phyloP scores from a whole-genome alignment of 352 stramenopile species.

The Phytophthora parvispora region DNA sequence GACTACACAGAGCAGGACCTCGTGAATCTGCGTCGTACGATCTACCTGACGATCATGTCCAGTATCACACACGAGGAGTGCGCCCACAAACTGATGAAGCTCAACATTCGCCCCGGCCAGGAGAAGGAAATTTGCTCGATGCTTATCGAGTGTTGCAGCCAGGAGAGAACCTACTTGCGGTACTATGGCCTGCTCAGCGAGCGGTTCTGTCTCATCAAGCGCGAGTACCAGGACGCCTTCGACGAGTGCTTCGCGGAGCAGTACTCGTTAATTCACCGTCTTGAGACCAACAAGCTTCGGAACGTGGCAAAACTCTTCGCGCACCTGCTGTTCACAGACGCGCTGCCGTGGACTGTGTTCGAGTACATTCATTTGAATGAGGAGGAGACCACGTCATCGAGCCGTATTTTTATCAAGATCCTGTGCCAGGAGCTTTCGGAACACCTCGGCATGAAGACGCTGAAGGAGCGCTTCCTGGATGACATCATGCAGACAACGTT shows the following conservation, averaged over 20 bases:
- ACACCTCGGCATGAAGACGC: slow-evolving; percentile 96
- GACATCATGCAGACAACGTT: slow-evolving; percentile 94
- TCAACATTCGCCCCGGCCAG: slow-evolving; percentile 97
- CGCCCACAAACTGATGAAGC: slow-evolving; percentile 98
- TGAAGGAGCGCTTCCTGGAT: slow-evolving; percentile 97
- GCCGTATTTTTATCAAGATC: slow-evolving; percentile 99
- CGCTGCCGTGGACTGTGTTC: slow-evolving; percentile 98
- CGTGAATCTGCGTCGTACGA: slow-evolving; percentile 98
- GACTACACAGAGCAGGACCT: slow-evolving; percentile 99
- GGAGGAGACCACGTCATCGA: slow-evolving; percentile 99
- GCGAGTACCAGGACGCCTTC: slow-evolving; percentile 97
- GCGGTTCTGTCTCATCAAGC: slow-evolving; percentile 97
- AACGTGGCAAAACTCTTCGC: slow-evolving; percentile 99
- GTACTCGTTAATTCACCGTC: slow-evolving; percentile 97
- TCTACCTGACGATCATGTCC: slow-evolving; percentile 99
- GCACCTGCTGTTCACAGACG: slow-evolving; percentile 98
- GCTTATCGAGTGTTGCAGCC: slow-evolving; percentile 99
- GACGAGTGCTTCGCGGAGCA: slow-evolving; percentile 95
- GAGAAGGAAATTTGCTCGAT: slow-evolving; percentile 99
- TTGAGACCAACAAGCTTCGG: slow-evolving; percentile 99
- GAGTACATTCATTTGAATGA: slow-evolving; percentile 98
- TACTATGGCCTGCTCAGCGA: slow-evolving; percentile 98
- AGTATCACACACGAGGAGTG: slow-evolving; percentile 99
- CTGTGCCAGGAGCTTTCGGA: slow-evolving; percentile 98
- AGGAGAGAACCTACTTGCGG: slow-evolving; percentile 98